A percentile compares a stretch with the other conserved stretches of the same genome.
Conservation (phyloP, 371 early-diverging fungal genomes). For the Actinomortierella wolfii region DNA sequence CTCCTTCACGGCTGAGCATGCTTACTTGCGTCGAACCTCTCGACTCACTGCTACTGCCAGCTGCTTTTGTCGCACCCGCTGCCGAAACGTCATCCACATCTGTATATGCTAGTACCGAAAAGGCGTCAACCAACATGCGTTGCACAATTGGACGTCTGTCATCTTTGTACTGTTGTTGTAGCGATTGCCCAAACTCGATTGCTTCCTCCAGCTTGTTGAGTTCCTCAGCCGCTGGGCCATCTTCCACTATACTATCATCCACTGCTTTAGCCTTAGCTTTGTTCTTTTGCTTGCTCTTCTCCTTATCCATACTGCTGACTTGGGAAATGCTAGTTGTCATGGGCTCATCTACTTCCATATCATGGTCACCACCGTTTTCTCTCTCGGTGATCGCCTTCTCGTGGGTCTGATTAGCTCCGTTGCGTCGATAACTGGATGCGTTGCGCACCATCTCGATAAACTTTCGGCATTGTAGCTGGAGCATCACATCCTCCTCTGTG, state of each 20-base stretch:
- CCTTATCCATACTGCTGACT: background rate
- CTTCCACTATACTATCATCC: constrained; percentile 6
- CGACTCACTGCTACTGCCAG: background rate
- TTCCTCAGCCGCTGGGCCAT: constrained; percentile 4
- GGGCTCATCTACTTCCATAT: constrained; percentile 48
- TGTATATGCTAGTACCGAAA: constrained; percentile 80
- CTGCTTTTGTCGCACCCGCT: constrained; percentile 24
- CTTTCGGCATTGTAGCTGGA: constrained; percentile 79
- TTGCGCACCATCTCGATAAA: constrained; percentile 81
- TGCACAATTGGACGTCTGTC: constrained; percentile 47
- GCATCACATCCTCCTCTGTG: constrained; percentile 61
- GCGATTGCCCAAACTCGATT: constrained; percentile 72
- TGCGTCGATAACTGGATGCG: constrained; percentile 33
- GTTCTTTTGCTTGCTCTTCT: constrained; percentile 17
- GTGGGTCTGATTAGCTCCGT: constrained; percentile 15
- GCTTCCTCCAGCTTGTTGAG: constrained; percentile 48
- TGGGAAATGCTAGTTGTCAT: background rate
- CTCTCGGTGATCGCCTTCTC: constrained; percentile 13
- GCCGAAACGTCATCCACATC: constrained; percentile 62
- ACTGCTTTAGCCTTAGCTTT: background rate
- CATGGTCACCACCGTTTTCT: constrained; percentile 19
- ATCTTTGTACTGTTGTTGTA: constrained; percentile 71
- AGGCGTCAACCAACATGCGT: constrained; percentile 57
- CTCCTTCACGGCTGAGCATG: constrained; percentile 64
- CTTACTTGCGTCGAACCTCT: constrained; percentile 49